Percentiles rank a stretch among this genome's conserved stretches.
phyloP scores from a whole-genome alignment of 108 stramenopile genomes.

The Nitzschia sp. region DNA sequence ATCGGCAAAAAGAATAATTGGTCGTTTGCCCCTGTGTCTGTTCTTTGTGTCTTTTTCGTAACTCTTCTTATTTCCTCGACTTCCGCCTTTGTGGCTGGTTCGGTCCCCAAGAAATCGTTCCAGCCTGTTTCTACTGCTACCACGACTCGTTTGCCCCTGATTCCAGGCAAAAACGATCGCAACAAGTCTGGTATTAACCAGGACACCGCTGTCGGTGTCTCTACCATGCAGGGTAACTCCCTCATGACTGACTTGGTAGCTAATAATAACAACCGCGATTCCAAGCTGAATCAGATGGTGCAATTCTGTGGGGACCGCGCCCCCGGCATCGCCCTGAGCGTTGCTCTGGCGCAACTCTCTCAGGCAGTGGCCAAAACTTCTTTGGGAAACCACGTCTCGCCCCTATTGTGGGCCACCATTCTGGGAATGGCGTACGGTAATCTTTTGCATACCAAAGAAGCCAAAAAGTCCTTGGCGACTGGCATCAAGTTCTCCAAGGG shows the following conservation, averaged over 20 bases:
- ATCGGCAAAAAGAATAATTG: not conserved
- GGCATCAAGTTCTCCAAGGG: slow-evolving; percentile 31
- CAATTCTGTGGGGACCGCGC: slow-evolving; percentile 7
- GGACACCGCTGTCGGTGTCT: not conserved
- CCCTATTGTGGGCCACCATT: slow-evolving; percentile 25
- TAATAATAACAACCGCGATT: not conserved
- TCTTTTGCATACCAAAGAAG: slow-evolving; percentile 7
- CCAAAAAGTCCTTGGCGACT: slow-evolving; percentile 3
- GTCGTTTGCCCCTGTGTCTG: not conserved
- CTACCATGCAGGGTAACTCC: not conserved
- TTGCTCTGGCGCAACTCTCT: slow-evolving; percentile 21
- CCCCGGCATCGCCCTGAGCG: slow-evolving; percentile 13
- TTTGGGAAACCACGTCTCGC: slow-evolving; percentile 19
- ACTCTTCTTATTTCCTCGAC: slow-evolving; percentile 14
- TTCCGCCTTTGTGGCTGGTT: not conserved
- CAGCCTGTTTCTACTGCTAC: not conserved
- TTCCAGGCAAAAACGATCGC: not conserved
- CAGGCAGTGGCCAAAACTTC: not conserved
- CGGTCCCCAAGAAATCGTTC: not conserved
- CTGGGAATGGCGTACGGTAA: slow-evolving; percentile 24
- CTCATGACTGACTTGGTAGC: not conserved
- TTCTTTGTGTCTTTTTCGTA: slow-evolving; percentile 5
- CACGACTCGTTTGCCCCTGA: not conserved
- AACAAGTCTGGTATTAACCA: not conserved
- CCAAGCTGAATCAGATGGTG: not conserved